Evolutionary conservation across 139 green algal genomes (phyloP), one percentile per base, ranked within the genome.

Genomic region (Choricystis sp.): DNA sequence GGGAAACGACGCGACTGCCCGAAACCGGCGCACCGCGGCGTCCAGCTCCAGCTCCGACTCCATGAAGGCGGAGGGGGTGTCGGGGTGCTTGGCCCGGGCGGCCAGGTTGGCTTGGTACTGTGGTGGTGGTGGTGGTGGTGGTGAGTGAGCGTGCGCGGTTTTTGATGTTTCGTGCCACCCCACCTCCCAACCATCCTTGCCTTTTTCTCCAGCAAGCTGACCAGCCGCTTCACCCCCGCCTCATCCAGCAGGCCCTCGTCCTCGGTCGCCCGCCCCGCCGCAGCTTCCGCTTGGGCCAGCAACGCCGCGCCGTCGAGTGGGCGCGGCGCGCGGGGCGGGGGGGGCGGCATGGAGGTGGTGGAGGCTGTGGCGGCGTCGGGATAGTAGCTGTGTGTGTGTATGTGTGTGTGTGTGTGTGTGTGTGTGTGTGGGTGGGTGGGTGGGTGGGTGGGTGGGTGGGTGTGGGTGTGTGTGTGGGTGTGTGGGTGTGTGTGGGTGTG

Each of bases 31-130:
- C 26, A 92, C 72, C 16, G 77, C 70, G 60, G 91, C 78, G 69
- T 97, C 89, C 48, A 98, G 77, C 31, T 97, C 91, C 24, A 97
- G 69, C 79, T 98, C 92, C 20, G 73, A 88, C 1, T 97, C 91
- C 67, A 98, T 75, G 72, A 98, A 98, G 58, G 80, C 82, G 52
- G 89, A 78, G 0, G 92, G 92, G 57, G 89, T 59, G 31, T 96
- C 84, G 2, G 80, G 65, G 69, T 94, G 81, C 77, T 89, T 89
- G 62, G 85, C 79, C 31, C 90, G 85, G 64, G 78, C 68, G 69
- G 89, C 81, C 62, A 92, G 57, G 77, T 97, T 90, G 27, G 62
- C 81, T 40, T 88, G 85, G 65, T 79, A 81, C 74, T 77, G 75
- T 66, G 52, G 27, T 1, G 23, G 4, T 23, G 4, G 56, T 60